Evolutionary conservation across 768 basidiomycete genomes (phyloP), one percentile per base, ranked within the genome.

Genomic region (Astraeus odoratus): DNA sequence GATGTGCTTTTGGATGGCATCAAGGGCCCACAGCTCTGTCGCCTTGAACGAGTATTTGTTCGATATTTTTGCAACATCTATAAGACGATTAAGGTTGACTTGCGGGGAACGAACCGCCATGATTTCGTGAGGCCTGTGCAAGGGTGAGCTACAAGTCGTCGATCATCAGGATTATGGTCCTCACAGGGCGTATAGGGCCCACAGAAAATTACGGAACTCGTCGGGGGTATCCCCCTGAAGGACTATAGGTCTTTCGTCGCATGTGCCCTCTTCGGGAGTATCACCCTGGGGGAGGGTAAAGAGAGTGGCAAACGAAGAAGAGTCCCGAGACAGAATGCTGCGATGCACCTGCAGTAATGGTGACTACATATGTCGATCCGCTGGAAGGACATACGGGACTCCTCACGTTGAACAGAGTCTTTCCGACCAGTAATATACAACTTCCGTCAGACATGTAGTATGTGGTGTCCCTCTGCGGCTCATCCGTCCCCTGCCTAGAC

Each of bases 1-100:
- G 19, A 85, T 75, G 48, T 75, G 80, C 54, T 80, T 77, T 49
- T 82, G 79, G 38, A 87, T 80, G n/a, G 74, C 78, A 49, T 84
- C 80, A 16, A 87, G 69, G 1, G 82, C 76, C 85, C 85, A 87
- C 1, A 76, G 79, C 58, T 87, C 86, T 25, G 83, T 60, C 8
- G 78, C 75, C 59, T 78, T 83, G 74, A 86, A 86, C 19, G 76
- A 72, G 54, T 87, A 87, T 65, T 86, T 87, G 67, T 78, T 79
- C 22, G 83, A 71, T 10, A 86, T 68, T 8, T 73, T 73, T 4
- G 80, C 80, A 46, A 87, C 77, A 56, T 83, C 74, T 46, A 79
- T 74, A 29, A 83, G 70, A 38, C 68, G 67, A 25, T 66, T 59
- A 12, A 86, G 69, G 49, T 85, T 71, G 20, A 77, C 69, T 33